Percentiles rank a stretch among this genome's conserved stretches.
phyloP scores from a whole-genome alignment of 768 basidiomycete genomes.

The Lyophyllum shimeji region DNA sequence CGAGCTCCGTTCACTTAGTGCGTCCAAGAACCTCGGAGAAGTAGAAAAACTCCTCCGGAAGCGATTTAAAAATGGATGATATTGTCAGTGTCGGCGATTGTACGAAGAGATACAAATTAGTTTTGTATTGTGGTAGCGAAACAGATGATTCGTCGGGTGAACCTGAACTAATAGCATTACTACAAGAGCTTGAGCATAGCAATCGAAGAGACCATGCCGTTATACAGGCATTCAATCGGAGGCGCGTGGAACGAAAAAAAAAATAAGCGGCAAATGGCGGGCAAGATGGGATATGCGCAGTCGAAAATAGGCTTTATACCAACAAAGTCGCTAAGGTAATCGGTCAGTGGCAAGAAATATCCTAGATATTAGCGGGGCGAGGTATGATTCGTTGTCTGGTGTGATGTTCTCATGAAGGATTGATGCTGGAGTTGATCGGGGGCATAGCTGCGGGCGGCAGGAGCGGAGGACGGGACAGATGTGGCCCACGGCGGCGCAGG shows the following conservation, averaged over 20 bases:
- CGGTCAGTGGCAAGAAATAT: constrained; percentile 17
- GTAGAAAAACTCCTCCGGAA: neutral
- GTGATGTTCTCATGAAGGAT: constrained; percentile 35
- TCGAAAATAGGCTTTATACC: constrained; percentile 8
- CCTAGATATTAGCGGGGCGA: constrained; percentile 22
- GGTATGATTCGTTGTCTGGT: constrained; percentile 23
- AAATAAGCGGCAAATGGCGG: constrained; percentile 1
- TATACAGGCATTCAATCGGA: constrained; percentile 18
- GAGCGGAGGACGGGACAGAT: constrained; percentile 14
- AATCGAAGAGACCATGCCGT: constrained; percentile 7
- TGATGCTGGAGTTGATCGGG: constrained; percentile 37
- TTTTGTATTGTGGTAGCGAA: constrained; percentile 15
- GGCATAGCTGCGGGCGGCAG: constrained; percentile 23
- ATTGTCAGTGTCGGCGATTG: neutral
- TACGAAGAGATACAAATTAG: constrained; percentile 13
- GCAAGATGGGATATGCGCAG: neutral
- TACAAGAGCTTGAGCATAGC: constrained; percentile 11
- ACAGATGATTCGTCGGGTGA: constrained; percentile 10
- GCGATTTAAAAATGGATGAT: neutral
- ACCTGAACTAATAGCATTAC: constrained; percentile 10
- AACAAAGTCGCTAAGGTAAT: constrained; percentile 3
- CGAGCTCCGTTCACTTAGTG: neutral
- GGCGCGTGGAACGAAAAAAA: neutral
- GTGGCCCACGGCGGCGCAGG: constrained; percentile 30
- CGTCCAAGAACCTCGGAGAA: neutral